Evolutionary conservation across 108 stramenopile species (phyloP), one percentile per base, ranked within the genome.

Genomic region (Stephanodiscus minutulus): DNA sequence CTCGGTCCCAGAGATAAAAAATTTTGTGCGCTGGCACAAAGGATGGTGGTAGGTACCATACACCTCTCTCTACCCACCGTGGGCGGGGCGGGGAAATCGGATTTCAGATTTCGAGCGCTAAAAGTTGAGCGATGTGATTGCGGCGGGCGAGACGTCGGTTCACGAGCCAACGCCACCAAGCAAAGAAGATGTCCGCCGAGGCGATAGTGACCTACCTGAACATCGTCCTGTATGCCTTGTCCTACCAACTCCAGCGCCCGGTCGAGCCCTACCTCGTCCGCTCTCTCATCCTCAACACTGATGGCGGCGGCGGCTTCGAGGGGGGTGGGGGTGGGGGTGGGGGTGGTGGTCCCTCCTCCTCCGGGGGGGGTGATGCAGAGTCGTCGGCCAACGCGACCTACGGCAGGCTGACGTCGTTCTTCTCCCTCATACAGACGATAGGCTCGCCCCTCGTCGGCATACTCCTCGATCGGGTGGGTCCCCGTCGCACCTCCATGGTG

Each of bases 231-330:
- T 91, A 93, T 56, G 89, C 88, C 17, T 17, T 88, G 6, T 88
- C 85, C 74, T 91, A 81, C 67, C 92, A 93, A 66, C 70, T 93
- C 9, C 92, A 93, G 55, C 76, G 90, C 13, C 90, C 90, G 6
- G 83, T 93, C 11, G 92, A 91, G 67, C 90, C 92, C 9, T 94
- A 86, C 81, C 73, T 91, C 48, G 86, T 94, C 49, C 56, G 82
- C 28, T 76, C 82, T 5, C 74, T 90, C 36, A 57, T 77, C 44
- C 62, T 65, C 22, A 13, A 64, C 52, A 2, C 68, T 57, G 64
- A 56, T 57, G 39, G 39, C 39, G 39, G 8, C 39, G 8, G 8
- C 39, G 39, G 3, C 39, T 39, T n/a, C n/a, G n/a, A n/a, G n/a
- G n/a, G n/a, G n/a, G n/a, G n/a, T n/a, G n/a, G n/a, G n/a, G n/a